These are phyloP conservation scores for Jatropha curcas DNA, from an alignment of 345 rosid genomes.

Conservation along the genomic window DNA sequence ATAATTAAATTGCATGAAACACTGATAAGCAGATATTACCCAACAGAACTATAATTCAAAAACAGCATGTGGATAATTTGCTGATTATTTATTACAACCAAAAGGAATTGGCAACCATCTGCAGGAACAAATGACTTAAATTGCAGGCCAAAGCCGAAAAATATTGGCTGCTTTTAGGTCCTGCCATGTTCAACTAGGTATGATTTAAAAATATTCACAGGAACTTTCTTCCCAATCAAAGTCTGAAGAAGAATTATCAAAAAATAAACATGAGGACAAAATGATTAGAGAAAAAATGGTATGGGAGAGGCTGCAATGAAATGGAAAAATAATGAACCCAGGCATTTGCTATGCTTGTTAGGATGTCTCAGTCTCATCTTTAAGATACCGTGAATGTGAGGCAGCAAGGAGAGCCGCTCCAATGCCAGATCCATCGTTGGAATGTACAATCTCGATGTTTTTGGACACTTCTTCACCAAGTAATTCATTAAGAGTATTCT, in stretches of 20 bases:
- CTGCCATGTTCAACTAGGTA: slow-evolving; percentile 3
- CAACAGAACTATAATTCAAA: not conserved
- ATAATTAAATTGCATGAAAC: too few relatives aligned
- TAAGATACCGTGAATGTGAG: slow-evolving; percentile 58
- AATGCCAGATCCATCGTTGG: slow-evolving; percentile 78
- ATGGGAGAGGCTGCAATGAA: not conserved
- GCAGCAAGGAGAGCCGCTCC: slow-evolving; percentile 85
- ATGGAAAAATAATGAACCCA: not conserved
- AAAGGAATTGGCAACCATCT: slow-evolving; percentile 2
- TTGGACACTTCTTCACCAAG: slow-evolving; percentile 60
- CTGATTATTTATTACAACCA: slow-evolving; percentile 15
- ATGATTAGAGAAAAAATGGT: not conserved
- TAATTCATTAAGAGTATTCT: slow-evolving; percentile 58
- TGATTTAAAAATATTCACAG: slow-evolving; percentile 5
- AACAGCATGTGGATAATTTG: not conserved
- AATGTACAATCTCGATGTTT: slow-evolving; percentile 43
- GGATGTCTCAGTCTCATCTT: not conserved
- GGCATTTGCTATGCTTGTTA: not conserved
- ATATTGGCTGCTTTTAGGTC: slow-evolving; percentile 14
- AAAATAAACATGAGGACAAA: slow-evolving; percentile 1
- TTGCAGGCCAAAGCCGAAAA: slow-evolving; percentile 10
- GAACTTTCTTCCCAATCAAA: slow-evolving; percentile 8
- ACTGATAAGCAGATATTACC: too few relatives aligned
- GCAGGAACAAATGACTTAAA: slow-evolving; percentile 6
- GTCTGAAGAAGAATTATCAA: not conserved